Evolutionary conservation across 2,329 filamentous ascomycete species (phyloP), one percentile per base, ranked within the genome.

Genomic region (Diaporthe capsici): DNA sequence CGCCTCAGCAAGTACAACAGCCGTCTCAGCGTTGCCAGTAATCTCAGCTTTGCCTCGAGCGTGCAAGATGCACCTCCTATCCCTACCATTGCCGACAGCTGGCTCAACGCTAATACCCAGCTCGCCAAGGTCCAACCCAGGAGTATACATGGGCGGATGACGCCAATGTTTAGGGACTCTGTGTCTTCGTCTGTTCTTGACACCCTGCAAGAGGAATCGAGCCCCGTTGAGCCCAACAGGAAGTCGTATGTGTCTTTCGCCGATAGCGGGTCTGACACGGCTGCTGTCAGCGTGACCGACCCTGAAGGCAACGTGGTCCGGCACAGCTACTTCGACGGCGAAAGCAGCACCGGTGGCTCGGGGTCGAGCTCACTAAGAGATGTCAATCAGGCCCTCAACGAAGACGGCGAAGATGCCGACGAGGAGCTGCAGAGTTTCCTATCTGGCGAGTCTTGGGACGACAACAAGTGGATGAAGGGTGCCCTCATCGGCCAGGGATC

Each of bases 381-480:
- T 76, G 89, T 98, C 71, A 95, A 93, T 75, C 92, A 97, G 81
- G 94, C 96, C 47, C 90, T 98, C 53, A 94, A 94, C 22, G 94
- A 97, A 79, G 96, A 98, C 81, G 96, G 95, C 47, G 96, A 98
- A 82, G 97, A 98, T 80, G 92, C 92, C 9, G 96, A 98, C 80
- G 94, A 96, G 81, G 96, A 97, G 80, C 89, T 98, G 31, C 92
- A 94, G 80, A 96, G 96, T 81, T 98, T 98, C 88, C 89, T 98
- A 55, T 92, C 95, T 47, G 95, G 95, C 78, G 95, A 98, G 82
- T 97, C 95, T 12, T 98, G 97, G 92, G 96, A 97, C 78, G 96
- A 98, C 78, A 94, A 96, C 86, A 98, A 98, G 84, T 99, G 97
- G 94, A 98, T 99, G 95, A 98, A 98, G 87, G 97, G 97, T 82